Conservation (phyloP, 2,329 filamentous ascomycete genomes). For the Intubia oerlemansii region DNA sequence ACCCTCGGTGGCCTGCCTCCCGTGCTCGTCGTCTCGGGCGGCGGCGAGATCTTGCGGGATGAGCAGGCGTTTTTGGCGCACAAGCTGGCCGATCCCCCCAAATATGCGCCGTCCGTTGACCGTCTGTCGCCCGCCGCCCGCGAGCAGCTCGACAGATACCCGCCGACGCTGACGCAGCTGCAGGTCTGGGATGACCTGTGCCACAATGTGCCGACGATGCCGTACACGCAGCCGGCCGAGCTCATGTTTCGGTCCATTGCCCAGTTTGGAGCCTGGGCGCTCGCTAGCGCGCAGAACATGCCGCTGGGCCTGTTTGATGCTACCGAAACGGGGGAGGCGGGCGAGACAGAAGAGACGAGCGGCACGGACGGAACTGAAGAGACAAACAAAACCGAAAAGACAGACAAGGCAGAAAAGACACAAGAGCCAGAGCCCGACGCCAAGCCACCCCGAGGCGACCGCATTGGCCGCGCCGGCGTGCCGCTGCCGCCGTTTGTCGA, state of each 20-base stretch:
- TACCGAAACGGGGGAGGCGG: slow-evolving; percentile 54
- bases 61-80: slow-evolving; percentile 92
- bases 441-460: slow-evolving; percentile 17
- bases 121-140: slow-evolving; percentile 41
- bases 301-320: no score
- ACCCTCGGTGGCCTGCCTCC: slow-evolving; percentile 80
- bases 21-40: slow-evolving; percentile 66
- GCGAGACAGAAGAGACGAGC: slow-evolving; percentile 27
- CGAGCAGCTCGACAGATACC: slow-evolving; percentile 40
- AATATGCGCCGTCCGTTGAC: slow-evolving; percentile 48
- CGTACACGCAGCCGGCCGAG: slow-evolving; percentile 88
- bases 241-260: slow-evolving; percentile 86
- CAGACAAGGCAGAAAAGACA: no score
- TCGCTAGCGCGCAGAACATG: slow-evolving; percentile 61
- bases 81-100: slow-evolving; percentile 67
- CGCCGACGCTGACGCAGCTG: slow-evolving; percentile 75
- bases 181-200: slow-evolving; percentile 95
- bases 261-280: slow-evolving; percentile 82
- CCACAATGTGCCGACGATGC: slow-evolving; percentile 81
- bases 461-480: slow-evolving; percentile 66
- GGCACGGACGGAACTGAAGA: no score
- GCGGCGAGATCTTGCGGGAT: slow-evolving; percentile 73
- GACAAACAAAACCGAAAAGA: no score
- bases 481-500: slow-evolving; percentile 57
- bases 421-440: no score